phyloP scores from a whole-genome alignment of 495 filamentous ascomycete genomes.

The Pyrenula massariospora region DNA sequence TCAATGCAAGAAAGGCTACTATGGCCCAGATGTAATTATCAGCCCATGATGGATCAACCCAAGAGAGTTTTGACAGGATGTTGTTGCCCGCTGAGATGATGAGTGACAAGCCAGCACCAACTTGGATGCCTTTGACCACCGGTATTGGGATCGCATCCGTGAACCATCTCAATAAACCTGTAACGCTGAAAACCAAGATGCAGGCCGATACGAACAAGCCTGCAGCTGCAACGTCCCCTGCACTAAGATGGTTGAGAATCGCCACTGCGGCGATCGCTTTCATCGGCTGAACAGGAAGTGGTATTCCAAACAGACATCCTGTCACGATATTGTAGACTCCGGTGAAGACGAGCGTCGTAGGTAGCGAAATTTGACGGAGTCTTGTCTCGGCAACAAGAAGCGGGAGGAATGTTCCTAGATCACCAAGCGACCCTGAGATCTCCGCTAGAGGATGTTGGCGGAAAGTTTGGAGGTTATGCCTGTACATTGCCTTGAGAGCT shows the following conservation, averaged over 20 bases:
- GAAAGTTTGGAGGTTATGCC: slow-evolving; percentile 35
- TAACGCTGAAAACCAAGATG: slow-evolving; percentile 65
- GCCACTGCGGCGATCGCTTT: slow-evolving; percentile 87
- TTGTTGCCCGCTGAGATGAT: slow-evolving; percentile 59
- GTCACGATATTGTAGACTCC: slow-evolving; percentile 78
- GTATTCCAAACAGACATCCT: slow-evolving; percentile 72
- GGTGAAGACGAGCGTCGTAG: slow-evolving; percentile 76
- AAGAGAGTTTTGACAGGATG: slow-evolving; percentile 47
- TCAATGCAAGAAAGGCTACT: slow-evolving; percentile 54
- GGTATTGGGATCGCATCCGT: slow-evolving; percentile 65
- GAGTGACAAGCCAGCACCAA: slow-evolving; percentile 76
- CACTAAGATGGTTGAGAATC: slow-evolving; percentile 52
- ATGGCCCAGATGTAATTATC: slow-evolving; percentile 69
- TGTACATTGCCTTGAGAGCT: slow-evolving; percentile 20
- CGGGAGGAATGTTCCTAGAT: slow-evolving; percentile 83
- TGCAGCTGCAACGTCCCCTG: slow-evolving; percentile 61
- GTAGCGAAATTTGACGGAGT: slow-evolving; percentile 63
- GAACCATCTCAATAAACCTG: slow-evolving; percentile 60
- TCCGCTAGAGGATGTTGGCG: slow-evolving; percentile 54
- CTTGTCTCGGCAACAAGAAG: slow-evolving; percentile 73
- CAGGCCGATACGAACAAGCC: slow-evolving; percentile 63
- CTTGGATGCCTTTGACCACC: slow-evolving; percentile 87
- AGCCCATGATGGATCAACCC: slow-evolving; percentile 43
- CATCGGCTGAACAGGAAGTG: slow-evolving; percentile 80
- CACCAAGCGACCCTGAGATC: slow-evolving; percentile 81